Evolutionary conservation across 2,329 filamentous ascomycete species (phyloP), one percentile per base, ranked within the genome.

Genomic region (Drechslerella stenobrocha): DNA sequence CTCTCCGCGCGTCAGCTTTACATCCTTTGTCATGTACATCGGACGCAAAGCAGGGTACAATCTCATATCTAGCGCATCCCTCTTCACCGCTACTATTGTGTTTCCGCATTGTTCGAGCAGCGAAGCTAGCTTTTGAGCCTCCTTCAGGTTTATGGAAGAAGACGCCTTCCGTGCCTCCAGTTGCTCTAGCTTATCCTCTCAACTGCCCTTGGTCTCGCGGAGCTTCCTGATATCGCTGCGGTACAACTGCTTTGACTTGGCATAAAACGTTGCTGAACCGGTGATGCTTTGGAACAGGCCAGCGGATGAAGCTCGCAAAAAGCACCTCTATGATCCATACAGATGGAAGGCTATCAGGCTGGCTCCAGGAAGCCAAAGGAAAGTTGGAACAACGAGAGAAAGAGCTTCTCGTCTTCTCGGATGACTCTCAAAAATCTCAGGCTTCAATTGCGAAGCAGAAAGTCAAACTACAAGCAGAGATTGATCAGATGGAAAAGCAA

Each of bases 401-500:
- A 2, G 15, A 34, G 24, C 58, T 63, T 18, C 15, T 32, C 11
- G 11, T 9, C 7, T 30, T 28, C n/a, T 26, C 26, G 9, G 42
- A 24, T 11, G 52, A 57, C 6, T 22, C 52, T 8, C 52, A 57
- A 13, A 24, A 23, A 15, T 26, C 37, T 18, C 50, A 32, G 1
- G 44, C 58, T 3, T n/a, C 18, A 8, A 40, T 37, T 22, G 23
- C 32, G 5, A 53, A 52, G 37, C 35, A 46, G n/a, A 15, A 47
- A 9, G 7, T 32, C 2, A 13, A 15, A 6, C 42, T 63, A 1
- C 18, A 42, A 15, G 28, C n/a, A 1, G 58, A 63, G 15, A 50
- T 63, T 6, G 58, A 63, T 23, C 58, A 63, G 26, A 5, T 55
- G 18, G 32, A 63, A 15, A 63, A 53, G 18, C 50, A 63, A 15